phyloP scores from a whole-genome alignment of 1,284 basidiomycete genomes.

The Tetrapyrgos nigripes region DNA sequence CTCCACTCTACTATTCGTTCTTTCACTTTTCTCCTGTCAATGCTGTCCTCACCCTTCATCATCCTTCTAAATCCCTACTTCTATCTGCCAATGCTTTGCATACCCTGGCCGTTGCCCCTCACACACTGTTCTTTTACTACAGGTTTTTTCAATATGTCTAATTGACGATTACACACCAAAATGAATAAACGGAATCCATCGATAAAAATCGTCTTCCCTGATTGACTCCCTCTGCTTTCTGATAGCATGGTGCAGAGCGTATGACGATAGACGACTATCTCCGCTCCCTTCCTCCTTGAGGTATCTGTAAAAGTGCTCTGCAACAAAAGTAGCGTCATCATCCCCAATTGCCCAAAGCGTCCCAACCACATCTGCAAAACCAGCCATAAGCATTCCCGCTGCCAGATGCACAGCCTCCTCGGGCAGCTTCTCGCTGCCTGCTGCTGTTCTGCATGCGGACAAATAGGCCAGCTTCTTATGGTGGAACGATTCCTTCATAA shows the following conservation, averaged over 20 bases:
- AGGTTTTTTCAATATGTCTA: too few species aligned
- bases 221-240: conserved; percentile 2
- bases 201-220: background rate
- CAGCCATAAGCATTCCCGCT: conserved; percentile 28
- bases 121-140: too few species aligned
- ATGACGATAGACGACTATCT: background rate
- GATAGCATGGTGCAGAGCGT: conserved; percentile 4
- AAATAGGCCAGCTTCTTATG: conserved; percentile 27
- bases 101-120: too few species aligned
- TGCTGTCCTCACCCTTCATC: too few species aligned
- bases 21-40: too few species aligned
- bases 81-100: too few species aligned
- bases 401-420: conserved; percentile 29
- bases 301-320: conserved; percentile 8
- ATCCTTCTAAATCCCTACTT: too few species aligned
- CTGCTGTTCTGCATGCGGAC: conserved; percentile 31
- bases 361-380: conserved; percentile 27
- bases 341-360: conserved; percentile 31
- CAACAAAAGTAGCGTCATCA: conserved; percentile 14
- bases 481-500: background rate
- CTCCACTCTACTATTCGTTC: too few species aligned
- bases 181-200: conserved; percentile 13
- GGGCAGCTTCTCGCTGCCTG: conserved; percentile 17
- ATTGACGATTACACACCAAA: background rate
- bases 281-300: background rate